Conservation (phyloP, 2,329 filamentous ascomycete species). For the Coniochaeta sp. region DNA sequence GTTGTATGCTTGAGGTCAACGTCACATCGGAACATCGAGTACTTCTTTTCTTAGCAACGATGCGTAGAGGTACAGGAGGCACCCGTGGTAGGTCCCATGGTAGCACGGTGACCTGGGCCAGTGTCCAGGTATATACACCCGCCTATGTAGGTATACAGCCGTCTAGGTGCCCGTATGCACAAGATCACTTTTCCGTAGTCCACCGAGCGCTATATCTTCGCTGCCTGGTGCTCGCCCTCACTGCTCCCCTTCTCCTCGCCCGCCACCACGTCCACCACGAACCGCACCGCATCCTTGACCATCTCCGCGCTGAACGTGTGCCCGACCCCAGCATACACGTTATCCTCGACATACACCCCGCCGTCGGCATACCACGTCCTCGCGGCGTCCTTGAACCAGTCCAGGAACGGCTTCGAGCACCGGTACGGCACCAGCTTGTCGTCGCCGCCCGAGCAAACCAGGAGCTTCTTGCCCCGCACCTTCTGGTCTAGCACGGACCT, state of each 20-base stretch:
- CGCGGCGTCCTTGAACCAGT: conserved; percentile 50
- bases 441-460: conserved; percentile 56
- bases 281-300: conserved; percentile 58
- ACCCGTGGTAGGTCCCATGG: no score
- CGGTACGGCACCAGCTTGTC: conserved; percentile 69
- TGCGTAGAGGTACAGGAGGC: no score
- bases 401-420: conserved; percentile 51
- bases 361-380: conserved; percentile 47
- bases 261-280: conserved; percentile 44
- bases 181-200: no score
- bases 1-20: no score
- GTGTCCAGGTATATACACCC: no score
- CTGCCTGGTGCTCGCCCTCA: conserved; percentile 9
- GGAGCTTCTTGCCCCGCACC: conserved; percentile 55
- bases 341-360: conserved; percentile 52
- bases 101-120: no score
- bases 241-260: conserved; percentile 18
- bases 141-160: no score
- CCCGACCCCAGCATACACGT: conserved; percentile 59
- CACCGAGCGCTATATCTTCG: conserved; percentile 19
- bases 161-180: no score
- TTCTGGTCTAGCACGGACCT: conserved; percentile 36
- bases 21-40: no score
- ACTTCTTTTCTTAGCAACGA: no score
- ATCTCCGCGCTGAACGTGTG: conserved; percentile 64